These are phyloP conservation scores for Calonectria henricotiae DNA, from an alignment of 2,329 filamentous ascomycete species.

Conservation along the genomic window DNA sequence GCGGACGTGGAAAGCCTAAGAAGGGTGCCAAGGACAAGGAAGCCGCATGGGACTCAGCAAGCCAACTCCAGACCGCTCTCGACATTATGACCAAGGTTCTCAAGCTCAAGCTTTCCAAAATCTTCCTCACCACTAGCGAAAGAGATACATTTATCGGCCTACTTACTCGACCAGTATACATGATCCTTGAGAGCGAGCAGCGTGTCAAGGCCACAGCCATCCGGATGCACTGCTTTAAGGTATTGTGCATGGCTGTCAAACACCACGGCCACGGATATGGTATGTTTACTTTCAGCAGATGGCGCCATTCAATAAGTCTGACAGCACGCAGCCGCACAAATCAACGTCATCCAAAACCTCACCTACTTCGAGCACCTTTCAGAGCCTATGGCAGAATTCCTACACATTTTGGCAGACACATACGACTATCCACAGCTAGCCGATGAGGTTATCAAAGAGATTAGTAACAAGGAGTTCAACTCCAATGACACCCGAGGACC, in stretches of 20 bases:
- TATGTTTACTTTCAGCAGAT: slow-evolving; percentile 60
- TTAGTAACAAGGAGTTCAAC: slow-evolving; percentile 98
- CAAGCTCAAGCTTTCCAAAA: slow-evolving; percentile 90
- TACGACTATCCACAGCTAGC: slow-evolving; percentile 97
- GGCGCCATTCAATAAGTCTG: slow-evolving; percentile 43
- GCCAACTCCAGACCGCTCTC: slow-evolving; percentile 89
- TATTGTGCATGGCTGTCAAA: slow-evolving; percentile 96
- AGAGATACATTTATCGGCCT: slow-evolving; percentile 94
- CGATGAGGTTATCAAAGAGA: slow-evolving; percentile 92
- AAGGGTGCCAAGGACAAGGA: slow-evolving; percentile 91
- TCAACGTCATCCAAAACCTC: slow-evolving; percentile 96
- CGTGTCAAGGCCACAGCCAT: slow-evolving; percentile 91
- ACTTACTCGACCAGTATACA: slow-evolving; percentile 92
- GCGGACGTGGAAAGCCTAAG: slow-evolving; percentile 83
- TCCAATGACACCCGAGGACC: slow-evolving; percentile 95
- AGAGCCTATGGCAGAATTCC: slow-evolving; percentile 98
- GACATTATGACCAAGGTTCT: slow-evolving; percentile 97
- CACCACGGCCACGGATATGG: slow-evolving; percentile 98
- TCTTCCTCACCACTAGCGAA: slow-evolving; percentile 97
- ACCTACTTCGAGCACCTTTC: slow-evolving; percentile 99
- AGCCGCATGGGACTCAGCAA: slow-evolving; percentile 88
- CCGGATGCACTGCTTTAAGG: slow-evolving; percentile 97
- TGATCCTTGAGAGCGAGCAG: slow-evolving; percentile 94
- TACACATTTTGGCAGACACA: slow-evolving; percentile 95
- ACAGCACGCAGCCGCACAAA: slow-evolving; percentile 83